Conservation (phyloP, 2,329 filamentous ascomycete species). For the Passalora sequoiae region DNA sequence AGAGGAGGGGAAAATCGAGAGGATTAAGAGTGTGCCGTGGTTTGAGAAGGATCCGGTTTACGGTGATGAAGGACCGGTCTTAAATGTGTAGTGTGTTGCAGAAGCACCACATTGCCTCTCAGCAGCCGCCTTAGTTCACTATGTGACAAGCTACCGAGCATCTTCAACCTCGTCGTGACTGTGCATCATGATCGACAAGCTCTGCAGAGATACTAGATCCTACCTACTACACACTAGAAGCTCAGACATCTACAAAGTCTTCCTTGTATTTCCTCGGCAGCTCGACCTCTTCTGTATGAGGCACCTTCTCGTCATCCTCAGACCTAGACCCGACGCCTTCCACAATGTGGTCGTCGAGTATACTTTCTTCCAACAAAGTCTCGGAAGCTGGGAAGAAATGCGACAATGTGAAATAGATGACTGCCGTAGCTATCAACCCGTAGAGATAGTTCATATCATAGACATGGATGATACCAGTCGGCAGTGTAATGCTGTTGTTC, state of each 20-base stretch:
- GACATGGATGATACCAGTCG: slow-evolving; percentile 48
- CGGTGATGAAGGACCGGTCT: slow-evolving; percentile 50
- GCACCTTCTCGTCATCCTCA: slow-evolving; percentile 6
- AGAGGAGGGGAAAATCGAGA: slow-evolving; percentile 50
- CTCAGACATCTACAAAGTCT: too few species aligned
- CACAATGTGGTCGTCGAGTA: slow-evolving; percentile 22
- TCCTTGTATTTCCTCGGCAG: too few species aligned
- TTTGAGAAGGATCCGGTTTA: slow-evolving; percentile 58
- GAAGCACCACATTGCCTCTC: too few species aligned
- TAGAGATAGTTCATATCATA: slow-evolving; percentile 64
- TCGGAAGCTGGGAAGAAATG: slow-evolving; percentile 47
- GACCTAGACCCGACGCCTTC: slow-evolving; percentile 20
- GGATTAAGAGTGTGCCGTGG: slow-evolving; percentile 51
- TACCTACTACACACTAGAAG: too few species aligned
- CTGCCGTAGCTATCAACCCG: slow-evolving; percentile 52
- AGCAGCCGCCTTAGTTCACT: too few species aligned
- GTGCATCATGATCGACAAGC: too few species aligned
- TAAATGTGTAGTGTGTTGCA: slow-evolving; percentile 42
- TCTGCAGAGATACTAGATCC: too few species aligned
- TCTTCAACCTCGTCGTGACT: too few species aligned
- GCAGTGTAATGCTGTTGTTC: slow-evolving; percentile 38
- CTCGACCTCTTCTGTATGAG: slow-evolving; percentile 10
- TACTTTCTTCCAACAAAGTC: slow-evolving; percentile 40
- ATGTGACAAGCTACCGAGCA: too few species aligned
- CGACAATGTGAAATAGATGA: slow-evolving; percentile 53